Conservation (phyloP, 179 eudicot genomes). For the Patellifolia procumbens region DNA sequence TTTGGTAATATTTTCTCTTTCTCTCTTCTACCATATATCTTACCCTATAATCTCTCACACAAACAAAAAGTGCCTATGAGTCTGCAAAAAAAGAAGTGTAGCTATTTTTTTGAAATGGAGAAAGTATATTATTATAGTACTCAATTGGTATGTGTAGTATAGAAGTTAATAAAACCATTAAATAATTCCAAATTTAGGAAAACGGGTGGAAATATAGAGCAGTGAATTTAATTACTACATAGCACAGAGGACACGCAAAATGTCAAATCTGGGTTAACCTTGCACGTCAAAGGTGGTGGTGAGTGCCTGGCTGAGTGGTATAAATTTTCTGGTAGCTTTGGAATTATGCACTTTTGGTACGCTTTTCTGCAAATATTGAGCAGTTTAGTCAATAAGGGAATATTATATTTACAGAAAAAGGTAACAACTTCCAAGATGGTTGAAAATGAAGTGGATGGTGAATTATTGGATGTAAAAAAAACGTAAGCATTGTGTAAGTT, state of each 20-base stretch:
- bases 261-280: conserved; percentile 21
- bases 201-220: not conserved
- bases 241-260: conserved; percentile 12
- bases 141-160: too few relatives aligned
- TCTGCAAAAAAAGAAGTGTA: too few relatives aligned
- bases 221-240: not conserved
- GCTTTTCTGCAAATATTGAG: conserved; percentile 22
- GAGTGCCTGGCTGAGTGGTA: not conserved
- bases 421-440: conserved; percentile 17
- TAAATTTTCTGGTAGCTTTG: conserved; percentile 12
- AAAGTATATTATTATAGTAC: too few relatives aligned
- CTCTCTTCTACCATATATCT: too few relatives aligned
- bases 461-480: not conserved
- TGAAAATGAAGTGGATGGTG: conserved; percentile 7
- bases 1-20: too few relatives aligned
- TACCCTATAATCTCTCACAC: too few relatives aligned
- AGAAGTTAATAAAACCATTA: too few relatives aligned
- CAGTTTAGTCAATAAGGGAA: conserved; percentile 18
- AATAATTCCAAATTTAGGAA: too few relatives aligned
- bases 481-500: not conserved
- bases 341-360: conserved; percentile 27
- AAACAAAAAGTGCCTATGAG: too few relatives aligned
- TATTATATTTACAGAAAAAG: not conserved
- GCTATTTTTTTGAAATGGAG: too few relatives aligned
- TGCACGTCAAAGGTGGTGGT: conserved; percentile 31